A percentile compares a stretch with the other conserved stretches of the same genome.
phyloP scores from a whole-genome alignment of 1,139 yeast species.

The Saccharomyces uvarum region DNA sequence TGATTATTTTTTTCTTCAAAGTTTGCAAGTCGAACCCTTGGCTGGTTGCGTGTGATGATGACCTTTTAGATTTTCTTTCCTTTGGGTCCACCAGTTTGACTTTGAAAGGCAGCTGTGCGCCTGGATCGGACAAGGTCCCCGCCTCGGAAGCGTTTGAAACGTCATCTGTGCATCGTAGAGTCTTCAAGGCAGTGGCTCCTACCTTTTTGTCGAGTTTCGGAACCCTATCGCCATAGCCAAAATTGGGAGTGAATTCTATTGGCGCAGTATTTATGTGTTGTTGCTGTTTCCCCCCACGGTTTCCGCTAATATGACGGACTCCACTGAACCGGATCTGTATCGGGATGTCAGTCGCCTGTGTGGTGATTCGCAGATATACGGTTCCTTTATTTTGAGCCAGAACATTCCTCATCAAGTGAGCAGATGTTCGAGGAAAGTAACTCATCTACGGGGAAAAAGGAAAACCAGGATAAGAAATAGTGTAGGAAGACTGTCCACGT shows the following conservation, averaged over 20 bases:
- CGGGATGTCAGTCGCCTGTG: not conserved
- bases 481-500: not conserved
- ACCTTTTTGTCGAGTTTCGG: slow-evolving; percentile 9
- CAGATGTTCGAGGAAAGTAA: not conserved
- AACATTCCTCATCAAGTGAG: not conserved
- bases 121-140: slow-evolving; percentile 5
- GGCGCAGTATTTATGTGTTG: slow-evolving; percentile 32
- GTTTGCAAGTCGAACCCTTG: slow-evolving; percentile 9
- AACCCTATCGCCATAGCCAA: slow-evolving; percentile 6
- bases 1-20: slow-evolving; percentile 35
- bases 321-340: not conserved
- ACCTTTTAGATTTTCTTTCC: slow-evolving; percentile 12
- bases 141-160: slow-evolving; percentile 11
- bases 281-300: not conserved
- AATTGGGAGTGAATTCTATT: slow-evolving; percentile 34
- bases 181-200: slow-evolving; percentile 21
- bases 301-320: not conserved
- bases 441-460: not conserved
- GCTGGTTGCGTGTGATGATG: slow-evolving; percentile 6
- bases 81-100: slow-evolving; percentile 37
- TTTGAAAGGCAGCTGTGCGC: slow-evolving; percentile 48
- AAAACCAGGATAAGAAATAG: not conserved
- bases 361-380: not conserved
- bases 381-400: not conserved
- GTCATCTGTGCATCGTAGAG: slow-evolving; percentile 34